phyloP scores from a whole-genome alignment of 2,329 filamentous ascomycete species.

The Fusarium paranaense region DNA sequence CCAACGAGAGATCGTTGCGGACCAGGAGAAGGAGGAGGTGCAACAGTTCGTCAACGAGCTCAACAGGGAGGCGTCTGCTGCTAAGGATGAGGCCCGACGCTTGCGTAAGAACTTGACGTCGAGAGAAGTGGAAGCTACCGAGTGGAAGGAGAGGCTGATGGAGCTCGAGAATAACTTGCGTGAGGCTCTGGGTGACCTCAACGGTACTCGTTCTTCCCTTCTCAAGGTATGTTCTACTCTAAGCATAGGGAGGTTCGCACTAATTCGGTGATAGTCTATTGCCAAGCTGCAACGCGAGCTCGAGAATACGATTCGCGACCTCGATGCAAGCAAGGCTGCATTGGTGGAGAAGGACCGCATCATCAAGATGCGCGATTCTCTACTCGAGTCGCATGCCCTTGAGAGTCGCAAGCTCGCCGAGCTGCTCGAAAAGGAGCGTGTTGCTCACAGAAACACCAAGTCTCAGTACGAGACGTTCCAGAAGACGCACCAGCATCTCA shows the following conservation, averaged over 20 bases:
- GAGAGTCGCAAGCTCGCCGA: slow-evolving; percentile 88
- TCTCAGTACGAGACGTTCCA: slow-evolving; percentile 89
- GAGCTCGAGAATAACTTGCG: slow-evolving; percentile 91
- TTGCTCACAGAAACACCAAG: slow-evolving; percentile 86
- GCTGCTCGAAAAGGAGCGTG: slow-evolving; percentile 89
- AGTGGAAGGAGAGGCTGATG: slow-evolving; percentile 90
- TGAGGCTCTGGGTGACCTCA: slow-evolving; percentile 87
- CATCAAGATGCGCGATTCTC: slow-evolving; percentile 87
- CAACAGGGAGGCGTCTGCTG: slow-evolving; percentile 82
- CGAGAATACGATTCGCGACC: slow-evolving; percentile 83
- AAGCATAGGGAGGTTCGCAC: background rate
- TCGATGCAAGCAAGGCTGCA: slow-evolving; percentile 81
- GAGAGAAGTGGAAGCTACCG: slow-evolving; percentile 87
- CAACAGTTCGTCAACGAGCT: slow-evolving; percentile 94
- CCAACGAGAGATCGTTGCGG: slow-evolving; percentile 87
- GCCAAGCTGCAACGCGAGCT: slow-evolving; percentile 89
- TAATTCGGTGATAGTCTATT: slow-evolving; percentile 70
- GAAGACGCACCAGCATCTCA: slow-evolving; percentile 87
- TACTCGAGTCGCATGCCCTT: slow-evolving; percentile 89
- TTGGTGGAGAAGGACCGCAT: slow-evolving; percentile 91
- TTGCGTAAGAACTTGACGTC: slow-evolving; percentile 85
- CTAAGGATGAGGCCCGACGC: slow-evolving; percentile 87
- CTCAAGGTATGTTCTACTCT: slow-evolving; percentile 70
- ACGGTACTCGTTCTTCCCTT: slow-evolving; percentile 85
- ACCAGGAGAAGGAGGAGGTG: slow-evolving; percentile 92